Evolutionary conservation across 2,329 filamentous ascomycete species (phyloP).

Genomic region (Samsoniella hepiali): DNA sequence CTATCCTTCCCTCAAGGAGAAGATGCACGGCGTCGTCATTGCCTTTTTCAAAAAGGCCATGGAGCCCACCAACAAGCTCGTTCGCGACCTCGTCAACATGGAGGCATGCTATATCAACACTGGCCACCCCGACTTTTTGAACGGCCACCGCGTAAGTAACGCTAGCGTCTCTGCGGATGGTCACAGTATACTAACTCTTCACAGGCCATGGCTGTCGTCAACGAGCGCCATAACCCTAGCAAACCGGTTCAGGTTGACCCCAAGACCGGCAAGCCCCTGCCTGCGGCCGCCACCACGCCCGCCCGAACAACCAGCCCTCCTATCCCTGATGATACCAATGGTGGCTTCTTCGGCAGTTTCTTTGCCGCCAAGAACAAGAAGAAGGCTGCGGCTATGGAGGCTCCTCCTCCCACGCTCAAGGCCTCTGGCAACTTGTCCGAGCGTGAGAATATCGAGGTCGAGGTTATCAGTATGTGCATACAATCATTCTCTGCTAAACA

Average conservation of each 20-base stretch:
- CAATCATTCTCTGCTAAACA: background rate
- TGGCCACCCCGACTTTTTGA: conserved; percentile 95
- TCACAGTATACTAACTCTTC: conserved; percentile 21
- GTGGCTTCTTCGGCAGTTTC: conserved; percentile 96
- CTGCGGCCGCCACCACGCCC: conserved; percentile 56
- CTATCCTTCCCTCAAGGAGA: conserved; percentile 94
- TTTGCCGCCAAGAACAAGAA: conserved; percentile 99
- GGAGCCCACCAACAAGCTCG: conserved; percentile 97
- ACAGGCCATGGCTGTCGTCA: conserved; percentile 93
- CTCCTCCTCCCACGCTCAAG: conserved; percentile 88
- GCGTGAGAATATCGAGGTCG: conserved; percentile 91
- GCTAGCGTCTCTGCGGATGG: conserved; percentile 19
- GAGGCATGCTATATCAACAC: conserved; percentile 98
- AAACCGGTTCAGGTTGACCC: conserved; percentile 96
- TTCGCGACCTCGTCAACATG: conserved; percentile 89
- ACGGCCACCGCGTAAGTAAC: conserved; percentile 75
- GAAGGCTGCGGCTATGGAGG: conserved; percentile 99
- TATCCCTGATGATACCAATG: conserved; percentile 56
- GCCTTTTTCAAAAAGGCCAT: conserved; percentile 96
- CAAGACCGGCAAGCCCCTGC: conserved; percentile 94
- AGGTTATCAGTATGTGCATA: conserved; percentile 82
- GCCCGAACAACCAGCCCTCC: conserved; percentile 74
- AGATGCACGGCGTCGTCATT: conserved; percentile 90
- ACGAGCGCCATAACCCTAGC: conserved; percentile 76
- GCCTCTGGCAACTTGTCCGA: conserved; percentile 91